Evolutionary conservation across 257 asterid species (phyloP).

Genomic region (Gardenia jasminoides): DNA sequence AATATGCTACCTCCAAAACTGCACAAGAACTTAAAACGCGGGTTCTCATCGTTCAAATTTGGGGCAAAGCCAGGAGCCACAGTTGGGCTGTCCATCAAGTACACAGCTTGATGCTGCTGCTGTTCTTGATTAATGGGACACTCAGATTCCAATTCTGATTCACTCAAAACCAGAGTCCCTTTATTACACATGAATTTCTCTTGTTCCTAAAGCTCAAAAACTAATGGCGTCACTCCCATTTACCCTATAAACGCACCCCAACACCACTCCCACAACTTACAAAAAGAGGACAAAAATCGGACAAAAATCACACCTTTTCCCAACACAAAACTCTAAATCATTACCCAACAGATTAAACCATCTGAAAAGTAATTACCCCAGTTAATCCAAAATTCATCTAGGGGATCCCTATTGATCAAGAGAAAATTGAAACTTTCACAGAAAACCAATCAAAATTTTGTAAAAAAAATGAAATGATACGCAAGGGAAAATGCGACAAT

Average conservation of each 20-base stretch:
- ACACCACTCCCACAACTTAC: conserved; percentile 18
- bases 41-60: conserved; percentile 60
- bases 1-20: conserved; percentile 85
- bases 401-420: conserved; percentile 18
- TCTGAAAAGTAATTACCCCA: neutral
- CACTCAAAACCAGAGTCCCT: conserved; percentile 23
- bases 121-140: conserved; percentile 22
- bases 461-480: neutral
- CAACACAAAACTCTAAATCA: conserved; percentile 10
- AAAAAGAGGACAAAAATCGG: neutral
- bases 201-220: neutral
- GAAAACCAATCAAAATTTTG: conserved; percentile 7
- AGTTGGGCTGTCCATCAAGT: conserved; percentile 69
- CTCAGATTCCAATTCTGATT: conserved; percentile 31
- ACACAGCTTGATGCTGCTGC: conserved; percentile 19
- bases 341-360: conserved; percentile 14
- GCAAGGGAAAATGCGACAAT: conserved; percentile 3
- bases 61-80: conserved; percentile 38
- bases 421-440: conserved; percentile 10
- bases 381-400: conserved; percentile 7
- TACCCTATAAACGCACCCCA: conserved; percentile 3
- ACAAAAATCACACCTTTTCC: conserved; percentile 13
- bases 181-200: conserved; percentile 34
- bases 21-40: conserved; percentile 84
- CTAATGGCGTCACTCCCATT: conserved; percentile 4